These are phyloP conservation scores for Cajanus cajan DNA, from an alignment of 306 rosid species.

Conservation along the genomic window DNA sequence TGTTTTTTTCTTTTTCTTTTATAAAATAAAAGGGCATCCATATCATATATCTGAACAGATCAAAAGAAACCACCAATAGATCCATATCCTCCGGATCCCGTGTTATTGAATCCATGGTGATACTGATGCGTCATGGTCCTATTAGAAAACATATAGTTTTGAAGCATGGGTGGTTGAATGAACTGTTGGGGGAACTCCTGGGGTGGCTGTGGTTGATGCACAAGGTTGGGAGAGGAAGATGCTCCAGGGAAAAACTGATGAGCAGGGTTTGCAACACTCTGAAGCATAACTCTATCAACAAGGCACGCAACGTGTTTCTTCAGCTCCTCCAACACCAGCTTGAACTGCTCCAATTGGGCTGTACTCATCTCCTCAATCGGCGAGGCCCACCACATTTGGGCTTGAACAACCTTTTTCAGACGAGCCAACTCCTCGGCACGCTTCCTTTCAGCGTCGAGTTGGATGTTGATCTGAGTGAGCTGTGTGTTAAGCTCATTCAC, in stretches of 20 bases:
- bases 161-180: conserved; percentile 11
- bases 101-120: not conserved
- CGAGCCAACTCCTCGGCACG: not conserved
- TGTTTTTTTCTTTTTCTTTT: too few relatives aligned
- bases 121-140: not conserved
- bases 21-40: not conserved
- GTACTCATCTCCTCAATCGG: not conserved
- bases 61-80: conserved; percentile 1
- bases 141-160: not conserved
- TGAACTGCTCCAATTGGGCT: not conserved
- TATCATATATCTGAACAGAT: not conserved
- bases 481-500: conserved; percentile 25
- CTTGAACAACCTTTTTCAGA: not conserved
- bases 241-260: not conserved
- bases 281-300: not conserved
- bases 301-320: not conserved
- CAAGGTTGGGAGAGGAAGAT: not conserved
- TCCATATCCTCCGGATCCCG: conserved; percentile 18
- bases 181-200: not conserved
- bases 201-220: not conserved
- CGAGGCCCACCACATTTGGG: conserved; percentile 21
- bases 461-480: not conserved
- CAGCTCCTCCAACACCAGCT: not conserved
- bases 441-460: not conserved
- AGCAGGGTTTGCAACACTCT: not conserved